A percentile compares a stretch with the other conserved stretches of the same genome.
Conservation (phyloP, 345 rosid genomes). For the Salix exigua region DNA sequence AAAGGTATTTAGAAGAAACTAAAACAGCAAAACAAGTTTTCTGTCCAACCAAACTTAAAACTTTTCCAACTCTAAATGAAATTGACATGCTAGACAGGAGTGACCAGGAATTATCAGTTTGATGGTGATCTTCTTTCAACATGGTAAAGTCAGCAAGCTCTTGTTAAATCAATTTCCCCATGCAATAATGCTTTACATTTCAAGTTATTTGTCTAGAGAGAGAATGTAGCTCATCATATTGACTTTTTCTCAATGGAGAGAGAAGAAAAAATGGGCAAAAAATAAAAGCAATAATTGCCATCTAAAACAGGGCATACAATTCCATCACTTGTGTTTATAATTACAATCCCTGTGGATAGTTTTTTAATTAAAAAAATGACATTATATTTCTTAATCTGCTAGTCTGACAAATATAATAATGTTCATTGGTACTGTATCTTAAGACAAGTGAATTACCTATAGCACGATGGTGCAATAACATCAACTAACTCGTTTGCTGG, state of each 20-base stretch:
- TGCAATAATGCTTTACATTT: not conserved
- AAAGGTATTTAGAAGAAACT: slow-evolving; percentile 14
- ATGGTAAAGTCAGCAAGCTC: not conserved
- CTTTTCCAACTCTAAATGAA: not conserved
- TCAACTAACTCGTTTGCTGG: slow-evolving; percentile 90
- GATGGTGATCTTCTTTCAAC: not conserved
- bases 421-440: not conserved
- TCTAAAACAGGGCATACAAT: not conserved
- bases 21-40: not conserved
- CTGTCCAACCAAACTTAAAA: not conserved
- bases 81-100: not conserved
- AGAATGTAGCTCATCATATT: not conserved
- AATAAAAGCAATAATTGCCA: not conserved
- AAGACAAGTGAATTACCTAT: slow-evolving; percentile 51
- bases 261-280: not conserved
- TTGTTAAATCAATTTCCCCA: not conserved
- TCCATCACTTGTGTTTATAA: not conserved
- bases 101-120: not conserved
- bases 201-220: not conserved
- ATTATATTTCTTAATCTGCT: not conserved
- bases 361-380: not conserved
- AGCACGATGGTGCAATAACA: slow-evolving; percentile 95
- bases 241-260: not conserved
- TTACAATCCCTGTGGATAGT: not conserved
- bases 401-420: not conserved